These are phyloP conservation scores for Pholiota adiposa DNA, from an alignment of 1,284 basidiomycete species.

Conservation along the genomic window DNA sequence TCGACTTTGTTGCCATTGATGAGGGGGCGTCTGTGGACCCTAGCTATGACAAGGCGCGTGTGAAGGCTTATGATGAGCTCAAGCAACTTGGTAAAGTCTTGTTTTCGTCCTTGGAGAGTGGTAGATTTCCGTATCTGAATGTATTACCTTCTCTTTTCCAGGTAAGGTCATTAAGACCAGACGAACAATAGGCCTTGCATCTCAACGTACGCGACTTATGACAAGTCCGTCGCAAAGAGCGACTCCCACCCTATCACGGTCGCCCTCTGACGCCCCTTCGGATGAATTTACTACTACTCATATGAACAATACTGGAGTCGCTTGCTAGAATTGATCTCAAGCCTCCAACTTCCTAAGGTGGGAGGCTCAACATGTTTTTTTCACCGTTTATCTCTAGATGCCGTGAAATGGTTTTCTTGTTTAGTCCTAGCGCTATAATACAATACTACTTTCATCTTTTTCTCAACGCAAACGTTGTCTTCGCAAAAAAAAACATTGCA, in stretches of 20 bases:
- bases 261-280: conserved; percentile 8
- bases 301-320: conserved; percentile 11
- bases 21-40: conserved; percentile 82
- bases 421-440: conserved; percentile 1
- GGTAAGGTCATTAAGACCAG: conserved; percentile 95
- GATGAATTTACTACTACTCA: conserved; percentile 9
- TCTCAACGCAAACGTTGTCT: not conserved
- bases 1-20: conserved; percentile 97
- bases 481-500: not conserved
- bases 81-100: conserved; percentile 54
- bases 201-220: conserved; percentile 6
- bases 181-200: conserved; percentile 57
- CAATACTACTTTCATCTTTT: not conserved
- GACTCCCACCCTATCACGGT: conserved; percentile 18
- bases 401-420: not conserved
- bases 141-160: too few relatives aligned
- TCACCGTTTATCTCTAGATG: not conserved
- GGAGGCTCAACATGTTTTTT: conserved; percentile 13
- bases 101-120: conserved; percentile 1
- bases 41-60: conserved; percentile 75
- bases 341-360: conserved; percentile 8
- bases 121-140: conserved; percentile 1
- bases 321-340: not conserved
- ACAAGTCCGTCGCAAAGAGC: conserved; percentile 18
- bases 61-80: conserved; percentile 67